These are phyloP conservation scores for Apiospora koreana DNA, from an alignment of 2,329 filamentous ascomycete genomes.

Conservation along the genomic window DNA sequence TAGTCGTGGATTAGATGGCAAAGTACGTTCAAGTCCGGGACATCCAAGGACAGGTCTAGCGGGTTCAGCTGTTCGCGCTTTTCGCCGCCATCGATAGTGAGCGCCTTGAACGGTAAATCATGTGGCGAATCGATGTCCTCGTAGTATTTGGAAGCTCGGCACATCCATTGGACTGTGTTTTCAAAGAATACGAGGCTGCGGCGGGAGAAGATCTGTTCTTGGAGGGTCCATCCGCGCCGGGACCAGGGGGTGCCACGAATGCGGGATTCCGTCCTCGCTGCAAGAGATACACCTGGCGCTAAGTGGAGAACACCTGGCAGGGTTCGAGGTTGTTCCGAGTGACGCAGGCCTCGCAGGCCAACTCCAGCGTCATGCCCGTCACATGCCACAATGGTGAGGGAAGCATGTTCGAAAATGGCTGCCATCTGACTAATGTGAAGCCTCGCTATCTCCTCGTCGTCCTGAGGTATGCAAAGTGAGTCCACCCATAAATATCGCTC, in stretches of 20 bases:
- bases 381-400: neutral
- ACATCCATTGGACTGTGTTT: neutral
- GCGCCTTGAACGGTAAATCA: neutral
- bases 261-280: neutral
- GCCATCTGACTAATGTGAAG: neutral
- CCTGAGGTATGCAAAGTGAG: neutral
- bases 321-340: neutral
- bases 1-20: neutral
- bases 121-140: neutral
- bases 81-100: neutral
- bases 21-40: neutral
- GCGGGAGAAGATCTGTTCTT: neutral
- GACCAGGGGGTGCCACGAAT: neutral
- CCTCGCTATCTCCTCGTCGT: neutral
- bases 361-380: neutral
- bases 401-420: neutral
- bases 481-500: neutral
- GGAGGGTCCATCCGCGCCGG: neutral
- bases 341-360: neutral
- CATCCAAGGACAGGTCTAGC: neutral
- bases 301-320: neutral
- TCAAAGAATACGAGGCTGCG: neutral
- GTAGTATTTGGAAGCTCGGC: neutral
- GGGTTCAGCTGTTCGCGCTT: neutral
- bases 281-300: neutral